Conservation (phyloP, 352 stramenopile species). For the Pythium aquatile region DNA sequence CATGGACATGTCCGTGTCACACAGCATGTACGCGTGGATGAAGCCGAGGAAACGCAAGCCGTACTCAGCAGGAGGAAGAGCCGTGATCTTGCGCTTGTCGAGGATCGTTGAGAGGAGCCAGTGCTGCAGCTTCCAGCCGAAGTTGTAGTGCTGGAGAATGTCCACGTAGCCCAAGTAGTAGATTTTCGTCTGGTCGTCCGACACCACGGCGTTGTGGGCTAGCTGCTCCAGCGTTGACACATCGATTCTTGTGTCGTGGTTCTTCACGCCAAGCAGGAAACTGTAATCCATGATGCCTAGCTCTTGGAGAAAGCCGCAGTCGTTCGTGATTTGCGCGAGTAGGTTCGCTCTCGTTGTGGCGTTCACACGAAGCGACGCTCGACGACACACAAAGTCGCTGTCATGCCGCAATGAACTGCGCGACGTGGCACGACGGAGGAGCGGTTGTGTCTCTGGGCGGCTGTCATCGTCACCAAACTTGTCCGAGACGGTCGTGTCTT, state of each 20-base stretch:
- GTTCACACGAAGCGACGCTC: constrained; percentile 67
- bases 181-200: constrained; percentile 57
- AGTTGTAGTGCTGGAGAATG: constrained; percentile 84
- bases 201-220: constrained; percentile 80
- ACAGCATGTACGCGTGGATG: constrained; percentile 81
- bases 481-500: constrained; percentile 10
- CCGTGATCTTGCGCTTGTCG: constrained; percentile 77
- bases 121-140: constrained; percentile 84
- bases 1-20: constrained; percentile 50
- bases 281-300: constrained; percentile 90
- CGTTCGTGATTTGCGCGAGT: constrained; percentile 76
- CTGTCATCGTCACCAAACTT: constrained; percentile 15
- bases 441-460: constrained; percentile 51
- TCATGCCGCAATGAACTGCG: constrained; percentile 70
- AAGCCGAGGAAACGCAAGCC: constrained; percentile 84
- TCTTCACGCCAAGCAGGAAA: constrained; percentile 72
- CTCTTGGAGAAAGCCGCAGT: constrained; percentile 83
- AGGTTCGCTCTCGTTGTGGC: constrained; percentile 71
- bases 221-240: constrained; percentile 47
- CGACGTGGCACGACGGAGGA: constrained; percentile 45
- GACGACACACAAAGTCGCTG: constrained; percentile 71
- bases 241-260: constrained; percentile 51
- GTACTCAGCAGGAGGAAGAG: constrained; percentile 79
- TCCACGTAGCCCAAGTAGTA: constrained; percentile 88
- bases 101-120: constrained; percentile 66